Evolutionary conservation across 176 grass and related monocot species (phyloP), one percentile per base, ranked within the genome.

Genomic region (Chloris gayana): DNA sequence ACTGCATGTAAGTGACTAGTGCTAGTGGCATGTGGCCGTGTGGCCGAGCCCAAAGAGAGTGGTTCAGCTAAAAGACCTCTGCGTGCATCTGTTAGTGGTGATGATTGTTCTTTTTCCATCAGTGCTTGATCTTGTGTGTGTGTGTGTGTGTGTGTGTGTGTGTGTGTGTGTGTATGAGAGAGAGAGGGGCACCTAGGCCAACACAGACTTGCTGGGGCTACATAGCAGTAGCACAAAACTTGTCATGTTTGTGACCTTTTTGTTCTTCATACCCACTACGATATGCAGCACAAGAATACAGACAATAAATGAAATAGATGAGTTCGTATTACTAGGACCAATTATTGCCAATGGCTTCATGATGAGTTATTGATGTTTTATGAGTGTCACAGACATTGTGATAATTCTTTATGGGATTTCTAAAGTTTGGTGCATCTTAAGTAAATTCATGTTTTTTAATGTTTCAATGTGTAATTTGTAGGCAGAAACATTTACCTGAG

Each of bases 391-490:
- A 19, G 14, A 44, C 54, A 50, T 3, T 2, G 0, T 88, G 14
- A 61, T 84, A 41, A 26, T 14, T 70, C 21, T 64, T 80, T 80
- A 2, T 63, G 9, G 27, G 11, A 80, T 76, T 58, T 4, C 44
- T 37, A 30, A 45, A 4, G 13, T 35, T 29, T 22, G 14, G 1
- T 63, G 12, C 1, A 1, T 6, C 65, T 31, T 24, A 7, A 76
- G 30, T 7, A 56, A 45, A 46, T 77, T 22, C 47, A 10, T 64
- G 15, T 4, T 67, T 89, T 39, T 61, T 24, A 73, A 19, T 47
- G 62, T 46, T 82, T 70, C 24, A 31, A 21, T 67, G 4, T 34
- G 21, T 71, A 37, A 71, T 82, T 13, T 82, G 14, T 18, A 89
- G 88, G 83, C 26, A 39, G 39, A 73, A 51, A n/a, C 9, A 8